Conservation (phyloP, 2,329 filamentous ascomycete genomes). For the Aspergillus luchuensis region DNA sequence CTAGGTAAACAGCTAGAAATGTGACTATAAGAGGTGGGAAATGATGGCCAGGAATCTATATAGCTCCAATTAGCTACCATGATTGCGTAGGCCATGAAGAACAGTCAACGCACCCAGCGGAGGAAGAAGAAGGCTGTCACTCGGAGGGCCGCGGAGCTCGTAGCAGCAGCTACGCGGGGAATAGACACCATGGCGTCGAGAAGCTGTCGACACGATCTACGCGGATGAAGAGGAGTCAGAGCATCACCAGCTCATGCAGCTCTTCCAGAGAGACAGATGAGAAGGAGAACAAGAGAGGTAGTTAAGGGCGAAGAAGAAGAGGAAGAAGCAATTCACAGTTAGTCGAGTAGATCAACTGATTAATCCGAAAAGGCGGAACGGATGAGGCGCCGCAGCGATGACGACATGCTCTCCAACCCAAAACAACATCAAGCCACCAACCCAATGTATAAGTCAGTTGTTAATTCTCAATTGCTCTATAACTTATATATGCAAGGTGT, state of each 20-base stretch:
- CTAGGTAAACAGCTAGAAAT: slow-evolving; percentile 49
- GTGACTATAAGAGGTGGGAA: slow-evolving; percentile 43
- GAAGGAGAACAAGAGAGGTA: not conserved
- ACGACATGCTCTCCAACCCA: slow-evolving; percentile 2
- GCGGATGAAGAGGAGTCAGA: not conserved
- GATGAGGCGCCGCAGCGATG: not conserved
- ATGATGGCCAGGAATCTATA: slow-evolving; percentile 43
- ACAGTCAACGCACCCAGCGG: slow-evolving; percentile 43
- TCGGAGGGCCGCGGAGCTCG: slow-evolving; percentile 42
- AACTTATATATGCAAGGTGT: no score
- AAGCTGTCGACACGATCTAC: not conserved
- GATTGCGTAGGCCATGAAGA: not conserved
- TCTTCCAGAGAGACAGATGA: not conserved
- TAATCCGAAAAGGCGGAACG: not conserved
- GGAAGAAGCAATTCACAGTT: not conserved
- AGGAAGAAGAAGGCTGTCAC: slow-evolving; percentile 44
- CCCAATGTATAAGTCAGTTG: no score
- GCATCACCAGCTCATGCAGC: slow-evolving; percentile 3
- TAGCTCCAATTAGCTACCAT: slow-evolving; percentile 1
- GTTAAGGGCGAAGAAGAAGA: not conserved
- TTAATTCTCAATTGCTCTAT: no score
- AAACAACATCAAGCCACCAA: not conserved
- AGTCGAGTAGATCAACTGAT: not conserved
- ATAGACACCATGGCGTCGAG: slow-evolving; percentile 34
- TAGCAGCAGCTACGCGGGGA: slow-evolving; percentile 34